These are phyloP conservation scores for Juncus inflexus DNA, from an alignment of 176 grass and related monocot genomes.

Conservation along the genomic window DNA sequence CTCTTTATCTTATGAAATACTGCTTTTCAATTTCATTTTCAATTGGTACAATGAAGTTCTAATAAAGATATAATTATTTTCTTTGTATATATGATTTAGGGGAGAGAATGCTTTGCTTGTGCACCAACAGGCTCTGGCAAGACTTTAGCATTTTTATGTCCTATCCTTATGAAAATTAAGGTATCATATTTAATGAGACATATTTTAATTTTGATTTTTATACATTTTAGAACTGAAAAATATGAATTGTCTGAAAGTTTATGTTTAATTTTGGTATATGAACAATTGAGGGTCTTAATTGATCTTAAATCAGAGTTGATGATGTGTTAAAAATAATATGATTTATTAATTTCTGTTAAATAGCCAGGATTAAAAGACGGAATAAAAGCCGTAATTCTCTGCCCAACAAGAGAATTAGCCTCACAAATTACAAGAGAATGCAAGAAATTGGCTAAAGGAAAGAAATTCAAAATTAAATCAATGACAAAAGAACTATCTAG, in stretches of 20 bases:
- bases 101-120: constrained; percentile 94
- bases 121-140: constrained; percentile 98
- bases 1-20: not conserved
- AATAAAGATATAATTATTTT: constrained; percentile 8
- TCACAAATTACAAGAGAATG: constrained; percentile 86
- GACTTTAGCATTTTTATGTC: constrained; percentile 81
- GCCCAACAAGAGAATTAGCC: constrained; percentile 90
- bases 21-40: not conserved
- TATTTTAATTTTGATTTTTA: not conserved
- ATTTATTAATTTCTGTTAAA: constrained; percentile 34
- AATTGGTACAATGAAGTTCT: not conserved
- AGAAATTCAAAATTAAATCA: constrained; percentile 83
- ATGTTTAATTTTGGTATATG: not conserved
- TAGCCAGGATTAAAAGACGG: constrained; percentile 95
- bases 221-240: too few relatives aligned
- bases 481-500: constrained; percentile 93
- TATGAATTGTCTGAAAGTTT: too few relatives aligned
- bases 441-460: constrained; percentile 75
- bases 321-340: too few relatives aligned
- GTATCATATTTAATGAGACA: constrained; percentile 26
- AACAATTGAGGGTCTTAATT: too few relatives aligned
- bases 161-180: constrained; percentile 93
- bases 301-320: too few relatives aligned
- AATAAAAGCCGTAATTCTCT: constrained; percentile 77
- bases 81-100: constrained; percentile 38